Base-by-base conservation (phyloP, 345 rosid genomes). In the Pugionium cornutum region DNA sequence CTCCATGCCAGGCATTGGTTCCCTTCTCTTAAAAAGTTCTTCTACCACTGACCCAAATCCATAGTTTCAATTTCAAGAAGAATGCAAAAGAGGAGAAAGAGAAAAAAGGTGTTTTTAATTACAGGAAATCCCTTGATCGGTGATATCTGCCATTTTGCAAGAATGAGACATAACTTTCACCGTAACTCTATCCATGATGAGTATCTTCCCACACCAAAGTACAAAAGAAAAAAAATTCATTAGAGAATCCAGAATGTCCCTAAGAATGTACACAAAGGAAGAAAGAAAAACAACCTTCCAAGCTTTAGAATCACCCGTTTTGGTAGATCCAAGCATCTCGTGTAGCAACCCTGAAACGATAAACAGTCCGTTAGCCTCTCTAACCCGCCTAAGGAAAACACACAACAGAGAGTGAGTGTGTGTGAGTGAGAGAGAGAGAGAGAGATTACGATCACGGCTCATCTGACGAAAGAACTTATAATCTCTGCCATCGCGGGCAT, bases 81-180 rank as follows among this genome's bases (percentile, higher is more conserved):
- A 37, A 37, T 25, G 36, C 29, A 42, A 42, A 3, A 44, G 18
- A 4, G 1, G n/a, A 8, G 2, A 29, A 27, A 57, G 1, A 7
- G 57, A 3, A 6, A 3, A 18, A 4, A 9, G 2, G 40, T 1
- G 3, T 30, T 5, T 31, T 28, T 11, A 33, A 91, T 84, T 83
- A 92, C 98, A 72, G 39, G 98, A 92, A 78, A 92, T 74, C 64
- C 98, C 96, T 79, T 83, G 98, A 73, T 92, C 98, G 4, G 97
- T 92, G 73, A 92, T 91, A 69, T 91, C 97, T 1, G 91, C 85
- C 96, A 91, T 91, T 75, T 86, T 88, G 79, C 97, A 91, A 3
- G 92, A 81, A 60, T 82, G 78, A 40, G 97, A 88, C 94, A 91
- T 83, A 9, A 91, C 97, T 78, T 91, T 91, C 41, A 91, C 80